Evolutionary conservation across 1,284 basidiomycete genomes (phyloP).

Genomic region (Tetrapyrgos nigripes): DNA sequence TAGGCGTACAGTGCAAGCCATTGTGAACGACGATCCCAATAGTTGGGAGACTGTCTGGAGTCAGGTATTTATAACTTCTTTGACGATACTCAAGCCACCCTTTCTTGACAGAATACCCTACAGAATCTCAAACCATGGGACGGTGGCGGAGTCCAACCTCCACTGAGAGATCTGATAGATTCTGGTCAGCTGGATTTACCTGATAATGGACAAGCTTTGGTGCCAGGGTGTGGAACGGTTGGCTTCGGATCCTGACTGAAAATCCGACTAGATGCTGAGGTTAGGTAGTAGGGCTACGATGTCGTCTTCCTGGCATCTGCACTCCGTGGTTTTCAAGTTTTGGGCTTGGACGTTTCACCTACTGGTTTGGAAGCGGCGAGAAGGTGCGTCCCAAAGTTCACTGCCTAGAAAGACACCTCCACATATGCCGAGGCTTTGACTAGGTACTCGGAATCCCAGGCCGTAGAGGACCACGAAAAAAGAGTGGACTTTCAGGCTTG

Average conservation of each 20-base stretch:
- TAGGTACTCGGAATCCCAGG: constrained; percentile 6
- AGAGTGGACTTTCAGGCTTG: constrained; percentile 44
- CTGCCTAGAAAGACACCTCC: constrained; percentile 47
- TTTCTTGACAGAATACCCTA: constrained; percentile 51
- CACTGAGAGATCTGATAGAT: constrained; percentile 59
- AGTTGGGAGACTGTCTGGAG: constrained; percentile 17
- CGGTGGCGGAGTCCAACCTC: constrained; percentile 56
- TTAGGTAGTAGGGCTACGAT: constrained; percentile 66
- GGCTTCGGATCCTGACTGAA: constrained; percentile 20
- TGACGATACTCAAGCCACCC: background rate
- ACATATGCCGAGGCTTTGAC: too few species aligned
- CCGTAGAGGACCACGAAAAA: constrained; percentile 20
- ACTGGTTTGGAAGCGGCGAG: constrained; percentile 60
- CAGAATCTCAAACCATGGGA: constrained; percentile 73
- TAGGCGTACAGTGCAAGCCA: constrained; percentile 4
- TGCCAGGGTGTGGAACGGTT: constrained; percentile 79
- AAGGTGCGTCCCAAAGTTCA: constrained; percentile 40
- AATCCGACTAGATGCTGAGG: background rate
- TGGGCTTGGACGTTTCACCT: constrained; percentile 64
- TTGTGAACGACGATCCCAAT: constrained; percentile 20
- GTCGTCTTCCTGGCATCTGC: constrained; percentile 56
- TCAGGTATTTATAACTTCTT: background rate
- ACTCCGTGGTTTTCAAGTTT: constrained; percentile 49
- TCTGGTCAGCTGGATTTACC: constrained; percentile 57
- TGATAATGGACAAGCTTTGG: constrained; percentile 59